A percentile compares a stretch with the other conserved stretches of the same genome.
Conservation (phyloP, 306 rosid genomes). For the Prunus padus region DNA sequence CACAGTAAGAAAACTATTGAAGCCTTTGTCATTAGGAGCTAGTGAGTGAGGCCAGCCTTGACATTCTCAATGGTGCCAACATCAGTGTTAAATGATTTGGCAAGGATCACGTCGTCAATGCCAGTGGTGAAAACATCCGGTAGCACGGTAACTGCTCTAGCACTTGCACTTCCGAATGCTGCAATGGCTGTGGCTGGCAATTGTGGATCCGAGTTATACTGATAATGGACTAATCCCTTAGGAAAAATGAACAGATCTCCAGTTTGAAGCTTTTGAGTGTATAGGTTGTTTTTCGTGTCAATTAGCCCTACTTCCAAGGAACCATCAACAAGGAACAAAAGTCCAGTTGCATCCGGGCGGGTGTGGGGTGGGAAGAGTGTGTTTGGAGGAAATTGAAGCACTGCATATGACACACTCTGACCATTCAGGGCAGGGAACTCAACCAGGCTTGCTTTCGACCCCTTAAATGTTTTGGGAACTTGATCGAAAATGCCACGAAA, state of each 20-base stretch:
- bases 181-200: slow-evolving; percentile 31
- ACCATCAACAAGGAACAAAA: slow-evolving; percentile 27
- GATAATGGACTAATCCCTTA: slow-evolving; percentile 34
- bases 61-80: slow-evolving; percentile 23
- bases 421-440: slow-evolving; percentile 20
- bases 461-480: not conserved
- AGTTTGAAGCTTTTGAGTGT: slow-evolving; percentile 21
- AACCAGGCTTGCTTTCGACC: slow-evolving; percentile 8
- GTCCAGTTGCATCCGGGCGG: slow-evolving; percentile 26
- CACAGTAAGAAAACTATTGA: not conserved
- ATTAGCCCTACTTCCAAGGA: slow-evolving; percentile 33
- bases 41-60: not conserved
- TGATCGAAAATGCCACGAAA: slow-evolving; percentile 1
- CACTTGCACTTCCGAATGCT: slow-evolving; percentile 40
- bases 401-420: slow-evolving; percentile 20
- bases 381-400: slow-evolving; percentile 19
- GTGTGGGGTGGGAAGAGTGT: slow-evolving; percentile 26
- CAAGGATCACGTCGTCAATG: slow-evolving; percentile 23
- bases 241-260: slow-evolving; percentile 38
- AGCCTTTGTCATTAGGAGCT: not conserved
- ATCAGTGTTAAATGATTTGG: slow-evolving; percentile 30
- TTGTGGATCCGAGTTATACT: slow-evolving; percentile 12
- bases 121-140: slow-evolving; percentile 18
- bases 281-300: slow-evolving; percentile 18
- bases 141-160: slow-evolving; percentile 22